These are phyloP conservation scores for Microcera coccophila DNA, from an alignment of 2,329 filamentous ascomycete species.

Conservation along the genomic window DNA sequence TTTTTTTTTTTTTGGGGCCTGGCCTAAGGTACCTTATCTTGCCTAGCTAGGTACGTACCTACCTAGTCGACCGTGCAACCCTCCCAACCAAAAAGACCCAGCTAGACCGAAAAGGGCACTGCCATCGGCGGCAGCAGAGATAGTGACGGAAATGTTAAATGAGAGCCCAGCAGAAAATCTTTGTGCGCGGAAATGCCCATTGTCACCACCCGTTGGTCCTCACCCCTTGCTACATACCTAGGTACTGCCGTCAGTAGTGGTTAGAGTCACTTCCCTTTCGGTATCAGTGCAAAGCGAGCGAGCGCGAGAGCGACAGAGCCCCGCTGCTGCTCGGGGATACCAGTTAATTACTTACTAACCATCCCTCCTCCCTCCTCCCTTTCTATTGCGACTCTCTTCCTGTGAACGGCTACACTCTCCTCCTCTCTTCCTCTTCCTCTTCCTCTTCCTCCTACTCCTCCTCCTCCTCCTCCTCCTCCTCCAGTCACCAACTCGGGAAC, in stretches of 20 bases:
- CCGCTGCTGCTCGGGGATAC: background rate
- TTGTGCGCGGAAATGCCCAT: background rate
- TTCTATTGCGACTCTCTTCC: background rate
- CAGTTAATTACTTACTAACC: background rate
- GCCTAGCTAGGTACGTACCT: too few species aligned
- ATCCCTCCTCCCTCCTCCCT: background rate
- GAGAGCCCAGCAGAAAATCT: constrained; percentile 3
- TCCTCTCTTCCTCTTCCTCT: constrained; percentile 1
- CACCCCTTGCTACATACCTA: background rate
- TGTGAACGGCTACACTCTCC: background rate
- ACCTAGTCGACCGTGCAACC: constrained; percentile 9
- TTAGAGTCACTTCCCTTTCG: background rate
- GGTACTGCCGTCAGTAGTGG: background rate
- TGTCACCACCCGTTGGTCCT: background rate
- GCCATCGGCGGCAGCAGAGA: constrained; percentile 1
- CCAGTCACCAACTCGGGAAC: background rate
- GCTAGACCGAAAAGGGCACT: constrained; percentile 11
- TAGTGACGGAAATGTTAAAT: constrained; percentile 4
- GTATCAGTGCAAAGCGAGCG: background rate
- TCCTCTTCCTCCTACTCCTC: constrained; percentile 3
- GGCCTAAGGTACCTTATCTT: too few species aligned
- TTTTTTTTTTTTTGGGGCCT: constrained; percentile 14
- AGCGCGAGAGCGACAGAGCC: background rate
- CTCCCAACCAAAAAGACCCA: constrained; percentile 9
- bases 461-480: background rate